Percentiles rank a stretch among this genome's conserved stretches.
phyloP scores from a whole-genome alignment of 441 rosid genomes.

The Aleurites moluccanus region DNA sequence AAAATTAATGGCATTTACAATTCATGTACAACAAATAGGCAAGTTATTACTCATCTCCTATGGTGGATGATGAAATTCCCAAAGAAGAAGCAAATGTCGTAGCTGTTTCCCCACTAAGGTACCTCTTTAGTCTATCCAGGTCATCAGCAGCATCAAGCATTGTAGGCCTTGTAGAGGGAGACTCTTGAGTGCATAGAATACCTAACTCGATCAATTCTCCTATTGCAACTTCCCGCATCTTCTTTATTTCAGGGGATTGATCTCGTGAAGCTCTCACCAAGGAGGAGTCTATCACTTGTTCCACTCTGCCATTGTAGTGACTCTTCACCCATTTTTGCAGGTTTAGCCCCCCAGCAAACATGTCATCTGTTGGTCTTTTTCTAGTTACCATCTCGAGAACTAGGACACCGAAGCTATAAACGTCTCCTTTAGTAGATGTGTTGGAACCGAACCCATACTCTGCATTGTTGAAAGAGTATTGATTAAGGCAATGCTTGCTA shows the following conservation, averaged over 20 bases:
- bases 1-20: constrained; percentile 5
- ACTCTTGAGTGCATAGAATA: constrained; percentile 60
- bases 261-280: constrained; percentile 40
- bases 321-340: constrained; percentile 33
- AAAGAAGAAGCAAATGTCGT: too few species aligned
- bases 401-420: constrained; percentile 27
- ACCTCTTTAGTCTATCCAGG: constrained; percentile 53
- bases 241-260: constrained; percentile 41
- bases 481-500: not conserved
- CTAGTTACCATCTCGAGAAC: constrained; percentile 30
- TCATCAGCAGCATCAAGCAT: constrained; percentile 66
- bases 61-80: too few species aligned
- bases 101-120: constrained; percentile 19
- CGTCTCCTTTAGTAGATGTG: constrained; percentile 32
- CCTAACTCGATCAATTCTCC: constrained; percentile 54
- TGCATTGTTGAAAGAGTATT: constrained; percentile 13
- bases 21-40: not conserved
- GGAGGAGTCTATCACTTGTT: constrained; percentile 45
- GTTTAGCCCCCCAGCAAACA: constrained; percentile 26
- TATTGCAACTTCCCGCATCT: constrained; percentile 54
- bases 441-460: constrained; percentile 28
- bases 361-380: constrained; percentile 29
- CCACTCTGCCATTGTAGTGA: constrained; percentile 41
- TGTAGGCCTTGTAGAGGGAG: constrained; percentile 52
- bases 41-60: too few species aligned